Conservation (phyloP, 106 monocot species). For the Acorus gramineus region DNA sequence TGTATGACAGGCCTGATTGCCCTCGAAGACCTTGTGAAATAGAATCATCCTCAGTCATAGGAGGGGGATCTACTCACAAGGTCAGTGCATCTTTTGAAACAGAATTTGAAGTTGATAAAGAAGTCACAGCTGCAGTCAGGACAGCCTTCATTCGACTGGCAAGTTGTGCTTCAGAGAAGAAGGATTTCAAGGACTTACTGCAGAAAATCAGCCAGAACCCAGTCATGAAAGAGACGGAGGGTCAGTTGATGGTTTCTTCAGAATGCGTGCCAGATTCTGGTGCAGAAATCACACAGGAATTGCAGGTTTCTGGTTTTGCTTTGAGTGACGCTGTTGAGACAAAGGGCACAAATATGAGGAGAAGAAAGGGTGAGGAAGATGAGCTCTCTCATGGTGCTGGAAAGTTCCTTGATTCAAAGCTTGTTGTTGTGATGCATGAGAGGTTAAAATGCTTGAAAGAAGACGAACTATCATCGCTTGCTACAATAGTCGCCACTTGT, state of each 20-base stretch:
- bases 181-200: slow-evolving; percentile 63
- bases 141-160: slow-evolving; percentile 59
- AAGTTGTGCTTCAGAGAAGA: slow-evolving; percentile 39
- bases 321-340: not conserved
- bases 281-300: not conserved
- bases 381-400: not conserved
- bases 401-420: slow-evolving; percentile 8
- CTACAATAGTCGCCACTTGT: slow-evolving; percentile 73
- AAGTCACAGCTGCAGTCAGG: slow-evolving; percentile 71
- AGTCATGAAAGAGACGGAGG: slow-evolving; percentile 14
- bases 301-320: not conserved
- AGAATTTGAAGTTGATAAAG: slow-evolving; percentile 74
- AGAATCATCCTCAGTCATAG: slow-evolving; percentile 29
- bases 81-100: slow-evolving; percentile 79
- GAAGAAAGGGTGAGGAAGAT: not conserved
- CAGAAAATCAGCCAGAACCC: slow-evolving; percentile 80
- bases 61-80: slow-evolving; percentile 44
- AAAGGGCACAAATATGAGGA: not conserved
- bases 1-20: slow-evolving; percentile 67
- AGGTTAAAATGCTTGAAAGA: slow-evolving; percentile 71
- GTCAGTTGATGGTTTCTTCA: slow-evolving; percentile 11
- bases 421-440: slow-evolving; percentile 55
- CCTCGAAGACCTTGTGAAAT: slow-evolving; percentile 35
- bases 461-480: slow-evolving; percentile 68
- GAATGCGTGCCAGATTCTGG: slow-evolving; percentile 5